Evolutionary conservation across 1,284 basidiomycete genomes (phyloP).

Genomic region (Caloboletus firmus): DNA sequence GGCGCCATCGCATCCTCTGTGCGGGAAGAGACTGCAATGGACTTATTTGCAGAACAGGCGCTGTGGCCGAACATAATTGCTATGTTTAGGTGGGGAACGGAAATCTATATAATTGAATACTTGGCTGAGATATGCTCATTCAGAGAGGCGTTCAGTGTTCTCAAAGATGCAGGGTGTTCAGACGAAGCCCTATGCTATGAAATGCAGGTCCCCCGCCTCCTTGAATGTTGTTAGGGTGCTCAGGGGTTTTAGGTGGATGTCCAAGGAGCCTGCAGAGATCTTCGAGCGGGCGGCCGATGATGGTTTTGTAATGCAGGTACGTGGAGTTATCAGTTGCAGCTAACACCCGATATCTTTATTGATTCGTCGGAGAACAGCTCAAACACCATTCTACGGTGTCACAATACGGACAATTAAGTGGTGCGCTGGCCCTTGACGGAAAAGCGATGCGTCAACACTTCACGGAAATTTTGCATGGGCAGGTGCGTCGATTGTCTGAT

Average conservation of each 20-base stretch:
- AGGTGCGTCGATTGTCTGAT: conserved; percentile 35
- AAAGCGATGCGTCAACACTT: conserved; percentile 50
- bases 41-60: conserved; percentile 64
- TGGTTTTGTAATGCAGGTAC: conserved; percentile 58
- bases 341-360: background rate
- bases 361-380: conserved; percentile 38
- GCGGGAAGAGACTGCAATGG: conserved; percentile 66
- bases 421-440: conserved; percentile 57
- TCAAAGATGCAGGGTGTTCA: conserved; percentile 66
- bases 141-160: conserved; percentile 60
- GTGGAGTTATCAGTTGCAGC: background rate
- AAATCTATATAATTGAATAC: background rate
- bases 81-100: conserved; percentile 49
- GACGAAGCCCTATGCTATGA: conserved; percentile 69
- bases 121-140: background rate
- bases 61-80: conserved; percentile 68
- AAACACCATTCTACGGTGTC: conserved; percentile 64
- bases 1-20: conserved; percentile 67
- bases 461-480: conserved; percentile 58
- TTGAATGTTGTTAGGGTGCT: conserved; percentile 1
- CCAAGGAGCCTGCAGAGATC: conserved; percentile 69
- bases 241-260: conserved; percentile 59
- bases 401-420: conserved; percentile 61
- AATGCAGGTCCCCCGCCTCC: conserved; percentile 43
- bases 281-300: conserved; percentile 68